Conservation (phyloP, 129 eudicot species). For the Daucus carota region DNA sequence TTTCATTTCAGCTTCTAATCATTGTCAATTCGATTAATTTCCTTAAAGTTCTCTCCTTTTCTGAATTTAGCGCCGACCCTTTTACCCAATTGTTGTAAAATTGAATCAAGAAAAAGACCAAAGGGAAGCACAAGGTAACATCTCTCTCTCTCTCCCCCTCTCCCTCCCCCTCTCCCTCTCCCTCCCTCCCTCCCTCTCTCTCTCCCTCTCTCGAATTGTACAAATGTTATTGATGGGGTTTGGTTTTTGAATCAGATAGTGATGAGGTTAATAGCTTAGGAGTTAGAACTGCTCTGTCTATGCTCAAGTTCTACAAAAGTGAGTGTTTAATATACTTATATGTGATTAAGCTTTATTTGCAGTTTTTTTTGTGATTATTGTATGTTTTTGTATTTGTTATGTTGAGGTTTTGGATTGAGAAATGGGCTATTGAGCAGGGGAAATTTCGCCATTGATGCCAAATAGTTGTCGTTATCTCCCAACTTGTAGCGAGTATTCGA, state of each 20-base stretch:
- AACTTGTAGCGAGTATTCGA: conserved; percentile 92
- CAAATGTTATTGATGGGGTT: not conserved
- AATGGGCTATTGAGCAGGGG: conserved; percentile 45
- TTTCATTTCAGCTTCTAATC: not conserved
- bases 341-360: not conserved
- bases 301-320: conserved; percentile 93
- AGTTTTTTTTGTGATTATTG: not conserved
- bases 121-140: conserved; percentile 25
- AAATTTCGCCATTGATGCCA: conserved; percentile 85
- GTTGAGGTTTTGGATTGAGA: not conserved
- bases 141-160: not conserved
- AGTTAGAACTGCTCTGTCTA: conserved; percentile 73
- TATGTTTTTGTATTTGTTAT: not conserved
- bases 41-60: not conserved
- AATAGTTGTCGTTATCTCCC: conserved; percentile 91
- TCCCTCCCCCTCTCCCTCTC: not conserved
- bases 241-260: conserved; percentile 20
- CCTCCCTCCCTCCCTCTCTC: not conserved
- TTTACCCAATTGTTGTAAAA: conserved; percentile 13
- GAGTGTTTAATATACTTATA: conserved; percentile 13
- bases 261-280: conserved; percentile 42
- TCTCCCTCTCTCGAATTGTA: not conserved
- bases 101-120: conserved; percentile 21
- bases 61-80: conserved; percentile 7
- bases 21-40: not conserved